A percentile compares a stretch with the other conserved stretches of the same genome.
Evolutionary conservation across 2,329 filamentous ascomycete species (phyloP).

Genomic region (Zymoseptoria crescenta): DNA sequence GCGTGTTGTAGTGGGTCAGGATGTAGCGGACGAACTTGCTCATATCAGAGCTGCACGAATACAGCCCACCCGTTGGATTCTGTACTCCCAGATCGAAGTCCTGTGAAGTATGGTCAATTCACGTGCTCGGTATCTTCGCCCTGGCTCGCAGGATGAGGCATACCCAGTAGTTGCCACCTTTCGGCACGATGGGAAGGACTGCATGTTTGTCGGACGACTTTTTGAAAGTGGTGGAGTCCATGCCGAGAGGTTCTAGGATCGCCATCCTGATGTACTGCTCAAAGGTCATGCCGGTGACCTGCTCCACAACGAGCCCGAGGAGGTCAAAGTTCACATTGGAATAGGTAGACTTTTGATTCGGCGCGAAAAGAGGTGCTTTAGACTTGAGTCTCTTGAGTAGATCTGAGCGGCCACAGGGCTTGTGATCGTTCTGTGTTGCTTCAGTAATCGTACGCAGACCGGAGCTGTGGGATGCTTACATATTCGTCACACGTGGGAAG

Average conservation of each 20-base stretch:
- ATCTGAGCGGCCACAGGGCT: conserved; percentile 29
- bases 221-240: conserved; percentile 29
- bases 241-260: conserved; percentile 34
- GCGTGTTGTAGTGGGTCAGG: conserved; percentile 34
- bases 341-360: conserved; percentile 37
- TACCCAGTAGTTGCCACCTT: conserved; percentile 1
- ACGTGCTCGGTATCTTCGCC: too few relatives aligned
- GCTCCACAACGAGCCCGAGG: conserved; percentile 35
- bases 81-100: conserved; percentile 36
- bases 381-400: conserved; percentile 28
- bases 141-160: background rate
- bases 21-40: conserved; percentile 39
- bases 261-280: conserved; percentile 32
- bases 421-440: conserved; percentile 16
- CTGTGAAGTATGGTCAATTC: conserved; percentile 6
- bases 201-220: conserved; percentile 31
- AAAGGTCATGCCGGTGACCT: conserved; percentile 32
- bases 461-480: background rate
- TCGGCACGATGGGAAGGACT: conserved; percentile 29
- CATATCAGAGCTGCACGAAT: conserved; percentile 35
- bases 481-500: conserved; percentile 32
- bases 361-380: conserved; percentile 33
- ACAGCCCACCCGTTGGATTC: conserved; percentile 39
- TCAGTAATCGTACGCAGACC: background rate
- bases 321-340: conserved; percentile 36